Percentiles rank a stretch among this genome's conserved stretches.
Conservation (phyloP, 345 rosid genomes). For the Citrus trifoliata region DNA sequence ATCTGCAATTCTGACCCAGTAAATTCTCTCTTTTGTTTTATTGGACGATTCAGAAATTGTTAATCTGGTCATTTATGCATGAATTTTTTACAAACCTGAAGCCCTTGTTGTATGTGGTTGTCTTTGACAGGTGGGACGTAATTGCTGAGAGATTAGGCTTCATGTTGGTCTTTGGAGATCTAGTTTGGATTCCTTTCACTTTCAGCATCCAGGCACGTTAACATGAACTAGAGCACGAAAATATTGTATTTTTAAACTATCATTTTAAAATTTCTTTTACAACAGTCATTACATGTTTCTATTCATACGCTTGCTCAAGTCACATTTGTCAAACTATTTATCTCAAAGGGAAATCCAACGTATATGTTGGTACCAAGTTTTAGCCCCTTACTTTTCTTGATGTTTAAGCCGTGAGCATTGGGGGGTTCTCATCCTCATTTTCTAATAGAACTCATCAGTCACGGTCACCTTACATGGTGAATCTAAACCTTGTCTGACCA, state of each 20-base stretch:
- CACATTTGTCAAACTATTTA: neutral
- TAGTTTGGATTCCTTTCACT: slow-evolving; percentile 92
- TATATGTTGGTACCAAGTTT: neutral
- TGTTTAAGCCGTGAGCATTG: neutral
- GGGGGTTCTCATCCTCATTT: neutral
- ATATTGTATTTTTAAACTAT: neutral
- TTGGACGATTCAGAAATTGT: neutral
- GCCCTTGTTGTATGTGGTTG: neutral
- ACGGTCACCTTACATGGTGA: neutral
- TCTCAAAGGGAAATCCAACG: neutral
- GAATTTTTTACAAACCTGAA: neutral
- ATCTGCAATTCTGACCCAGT: neutral
- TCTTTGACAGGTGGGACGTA: slow-evolving; percentile 74
- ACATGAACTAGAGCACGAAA: slow-evolving; percentile 4
- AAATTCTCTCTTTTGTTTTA: too few species aligned
- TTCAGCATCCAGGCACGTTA: slow-evolving; percentile 89
- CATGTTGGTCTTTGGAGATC: slow-evolving; percentile 97
- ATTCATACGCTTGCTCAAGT: neutral
- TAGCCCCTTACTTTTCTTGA: neutral
- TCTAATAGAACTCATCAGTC: neutral
- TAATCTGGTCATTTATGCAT: neutral
- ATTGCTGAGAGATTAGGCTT: slow-evolving; percentile 95
- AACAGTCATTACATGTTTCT: neutral
- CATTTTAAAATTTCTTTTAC: neutral
- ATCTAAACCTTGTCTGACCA: neutral